Percentiles rank a stretch among this genome's conserved stretches.
phyloP scores from a whole-genome alignment of 2,329 filamentous ascomycete genomes.

The Arthroderma sp. region DNA sequence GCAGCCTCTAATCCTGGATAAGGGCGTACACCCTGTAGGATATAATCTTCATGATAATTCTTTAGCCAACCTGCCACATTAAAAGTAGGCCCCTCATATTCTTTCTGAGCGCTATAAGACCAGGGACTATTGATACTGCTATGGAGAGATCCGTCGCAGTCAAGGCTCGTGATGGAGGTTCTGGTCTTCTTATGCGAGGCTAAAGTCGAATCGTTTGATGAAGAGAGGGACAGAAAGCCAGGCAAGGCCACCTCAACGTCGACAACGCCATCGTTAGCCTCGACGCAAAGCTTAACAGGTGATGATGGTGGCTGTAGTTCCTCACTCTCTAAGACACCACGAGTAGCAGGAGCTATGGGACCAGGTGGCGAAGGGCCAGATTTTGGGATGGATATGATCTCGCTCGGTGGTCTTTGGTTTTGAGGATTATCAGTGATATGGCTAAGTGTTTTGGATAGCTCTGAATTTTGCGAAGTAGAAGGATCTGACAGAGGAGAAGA shows the following conservation, averaged over 20 bases:
- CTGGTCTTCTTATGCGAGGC: constrained; percentile 30
- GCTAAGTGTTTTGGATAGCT: too few species aligned
- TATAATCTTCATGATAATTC: constrained; percentile 45
- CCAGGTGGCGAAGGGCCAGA: neutral
- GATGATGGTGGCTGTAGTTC: constrained; percentile 24
- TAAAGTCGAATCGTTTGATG: constrained; percentile 32
- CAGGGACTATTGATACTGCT: constrained; percentile 20
- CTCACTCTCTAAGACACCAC: too few species aligned
- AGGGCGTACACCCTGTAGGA: constrained; percentile 44
- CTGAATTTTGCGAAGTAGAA: too few species aligned
- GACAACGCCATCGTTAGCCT: constrained; percentile 42
- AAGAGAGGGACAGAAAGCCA: constrained; percentile 36
- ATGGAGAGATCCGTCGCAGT: constrained; percentile 34
- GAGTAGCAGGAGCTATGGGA: too few species aligned
- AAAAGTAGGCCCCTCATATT: constrained; percentile 35
- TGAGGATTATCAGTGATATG: too few species aligned
- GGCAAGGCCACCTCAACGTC: constrained; percentile 46
- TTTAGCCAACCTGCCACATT: constrained; percentile 47
- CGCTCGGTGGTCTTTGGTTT: too few species aligned
- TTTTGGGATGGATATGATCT: neutral
- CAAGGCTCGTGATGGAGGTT: constrained; percentile 40
- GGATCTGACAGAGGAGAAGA: too few species aligned
- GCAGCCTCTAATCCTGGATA: constrained; percentile 41
- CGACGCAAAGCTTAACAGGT: constrained; percentile 41
- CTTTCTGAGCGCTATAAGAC: constrained; percentile 18